Percentiles rank a stretch among this genome's conserved stretches.
These are phyloP conservation scores for Chlorophyllum brunneum DNA, from an alignment of 768 basidiomycete genomes.

Conservation along the genomic window DNA sequence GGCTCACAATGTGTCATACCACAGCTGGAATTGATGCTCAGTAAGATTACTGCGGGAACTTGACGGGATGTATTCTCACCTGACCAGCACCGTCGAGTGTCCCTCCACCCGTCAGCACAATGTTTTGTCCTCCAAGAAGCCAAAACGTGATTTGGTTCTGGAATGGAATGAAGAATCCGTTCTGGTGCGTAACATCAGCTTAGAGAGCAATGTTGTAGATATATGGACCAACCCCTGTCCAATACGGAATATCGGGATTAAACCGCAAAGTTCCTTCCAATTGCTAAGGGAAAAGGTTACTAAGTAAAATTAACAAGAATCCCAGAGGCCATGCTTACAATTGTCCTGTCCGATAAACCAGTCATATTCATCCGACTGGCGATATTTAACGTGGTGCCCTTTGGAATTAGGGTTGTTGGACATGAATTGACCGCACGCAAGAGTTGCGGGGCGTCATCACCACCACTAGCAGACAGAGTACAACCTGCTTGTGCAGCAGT, in stretches of 20 bases:
- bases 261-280: conserved; percentile 50
- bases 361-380: conserved; percentile 52
- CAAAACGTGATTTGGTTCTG: conserved; percentile 54
- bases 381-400: conserved; percentile 46
- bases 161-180: conserved; percentile 50
- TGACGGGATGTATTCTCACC: conserved; percentile 24
- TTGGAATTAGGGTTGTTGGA: conserved; percentile 39
- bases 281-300: conserved; percentile 26
- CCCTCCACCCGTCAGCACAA: conserved; percentile 53
- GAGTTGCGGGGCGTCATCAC: conserved; percentile 50
- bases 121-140: conserved; percentile 48
- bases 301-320: neutral
- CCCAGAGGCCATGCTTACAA: conserved; percentile 29
- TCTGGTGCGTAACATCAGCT: conserved; percentile 24
- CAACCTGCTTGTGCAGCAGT: conserved; percentile 22
- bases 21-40: conserved; percentile 29
- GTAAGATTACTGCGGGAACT: neutral
- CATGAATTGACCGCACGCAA: conserved; percentile 39
- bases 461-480: conserved; percentile 39
- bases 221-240: conserved; percentile 38
- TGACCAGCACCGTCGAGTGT: conserved; percentile 65
- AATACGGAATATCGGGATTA: conserved; percentile 46
- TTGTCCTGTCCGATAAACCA: conserved; percentile 41
- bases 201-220: neutral
- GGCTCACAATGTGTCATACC: conserved; percentile 51